Conservation (phyloP, 371 early-diverging fungal species). For the Mortierella sp. region DNA sequence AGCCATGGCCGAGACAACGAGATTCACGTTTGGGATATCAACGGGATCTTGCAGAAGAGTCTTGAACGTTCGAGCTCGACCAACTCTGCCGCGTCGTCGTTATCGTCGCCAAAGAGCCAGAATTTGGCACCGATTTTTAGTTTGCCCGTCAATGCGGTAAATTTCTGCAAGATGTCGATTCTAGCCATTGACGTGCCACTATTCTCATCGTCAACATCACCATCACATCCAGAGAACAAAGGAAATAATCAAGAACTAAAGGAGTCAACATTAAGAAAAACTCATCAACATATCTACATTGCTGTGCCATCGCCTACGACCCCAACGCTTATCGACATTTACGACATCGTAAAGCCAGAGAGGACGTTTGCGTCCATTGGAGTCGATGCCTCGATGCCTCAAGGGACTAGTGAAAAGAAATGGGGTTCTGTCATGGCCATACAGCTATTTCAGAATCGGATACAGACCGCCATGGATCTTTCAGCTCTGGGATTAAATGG, state of each 20-base stretch:
- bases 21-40: constrained; percentile 55
- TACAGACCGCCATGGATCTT: background rate
- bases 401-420: constrained; percentile 18
- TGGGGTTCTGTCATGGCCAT: constrained; percentile 54
- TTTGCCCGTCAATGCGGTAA: constrained; percentile 56
- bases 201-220: background rate
- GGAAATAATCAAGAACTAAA: background rate
- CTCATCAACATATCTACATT: constrained; percentile 37
- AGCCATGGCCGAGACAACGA: constrained; percentile 56
- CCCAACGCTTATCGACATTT: constrained; percentile 35
- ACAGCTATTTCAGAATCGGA: constrained; percentile 16
- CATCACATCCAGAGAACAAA: background rate
- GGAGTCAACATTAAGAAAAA: background rate
- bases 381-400: background rate
- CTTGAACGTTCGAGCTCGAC: background rate
- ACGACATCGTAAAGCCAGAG: constrained; percentile 51
- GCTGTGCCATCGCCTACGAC: constrained; percentile 50
- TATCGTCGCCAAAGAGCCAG: background rate
- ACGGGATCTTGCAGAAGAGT: constrained; percentile 17
- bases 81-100: background rate
- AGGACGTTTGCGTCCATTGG: constrained; percentile 37
- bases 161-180: constrained; percentile 52
- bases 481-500: background rate
- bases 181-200: constrained; percentile 15
- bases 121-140: constrained; percentile 22